Evolutionary conservation across 2,329 filamentous ascomycete species (phyloP), one percentile per base, ranked within the genome.

Genomic region (Fusarium ambrosium): DNA sequence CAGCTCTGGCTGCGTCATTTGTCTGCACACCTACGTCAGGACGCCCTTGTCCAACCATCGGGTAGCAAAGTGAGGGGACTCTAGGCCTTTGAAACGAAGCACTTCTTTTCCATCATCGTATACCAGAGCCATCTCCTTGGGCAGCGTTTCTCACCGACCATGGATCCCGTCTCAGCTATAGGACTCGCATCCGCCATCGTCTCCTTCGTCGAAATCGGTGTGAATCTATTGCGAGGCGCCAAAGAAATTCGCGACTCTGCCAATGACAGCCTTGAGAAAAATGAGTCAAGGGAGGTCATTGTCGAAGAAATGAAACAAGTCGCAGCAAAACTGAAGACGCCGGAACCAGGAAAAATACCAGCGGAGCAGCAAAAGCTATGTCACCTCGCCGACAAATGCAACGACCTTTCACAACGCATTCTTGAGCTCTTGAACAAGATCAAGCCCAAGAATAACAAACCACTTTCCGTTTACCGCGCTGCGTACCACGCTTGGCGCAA

Each of bases 101-200:
- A 6, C 20, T 48, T 32, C 32, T 32, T 32, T 32, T 32, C 10
- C 32, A 32, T 13, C 32, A 4, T 32, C 32, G 11, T 10, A 32
- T 2, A 32, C 32, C 10, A 32, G 10, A 32, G 13, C 11, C 11
- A 32, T 32, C 32, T 13, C 32, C 9, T 32, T 32, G 4, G 11
- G 32, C 9, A 13, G n/a, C 13, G 20, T 13, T n/a, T 20, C 3
- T 53, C 16, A 8, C 27, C 10, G 10, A 4, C 2, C 2, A 62
- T 41, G 56, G 63, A 62, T 29, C 67, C 67, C 0, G 55, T 69
- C 22, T 68, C 67, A 1, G 56, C 56, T 0, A 16, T 69, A 14
- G 64, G 64, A 0, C n/a, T 62, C 0, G 55, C 56, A 0, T 62
- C 64, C 1, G n/a, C 64, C 4, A 58, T 69, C 3, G 32, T 68